Percentiles rank a stretch among this genome's conserved stretches.
Evolutionary conservation across 192 early-diverging fungal species (phyloP).

Genomic region (Rhizophlyctis rosea): DNA sequence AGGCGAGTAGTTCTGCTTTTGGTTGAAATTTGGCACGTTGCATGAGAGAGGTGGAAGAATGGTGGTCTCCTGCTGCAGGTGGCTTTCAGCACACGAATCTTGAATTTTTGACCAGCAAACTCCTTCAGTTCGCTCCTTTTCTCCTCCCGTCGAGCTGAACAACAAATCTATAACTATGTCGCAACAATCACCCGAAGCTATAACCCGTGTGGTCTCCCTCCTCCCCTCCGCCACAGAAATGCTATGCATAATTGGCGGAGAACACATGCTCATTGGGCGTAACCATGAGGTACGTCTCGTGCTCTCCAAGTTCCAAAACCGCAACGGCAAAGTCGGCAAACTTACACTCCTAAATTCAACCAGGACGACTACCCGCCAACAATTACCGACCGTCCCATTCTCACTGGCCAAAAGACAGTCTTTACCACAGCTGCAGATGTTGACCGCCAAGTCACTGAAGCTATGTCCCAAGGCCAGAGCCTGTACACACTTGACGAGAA

Average conservation of each 20-base stretch:
- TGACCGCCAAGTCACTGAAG: slow-evolving; percentile 42
- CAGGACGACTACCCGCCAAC: slow-evolving; percentile 44
- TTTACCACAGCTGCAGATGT: slow-evolving; percentile 46
- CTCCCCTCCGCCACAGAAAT: slow-evolving; percentile 48
- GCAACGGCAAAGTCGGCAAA: background rate
- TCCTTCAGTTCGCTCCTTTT: no score
- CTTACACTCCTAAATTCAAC: slow-evolving; percentile 1
- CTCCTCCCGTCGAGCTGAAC: no score
- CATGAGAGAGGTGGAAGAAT: no score
- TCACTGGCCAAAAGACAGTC: slow-evolving; percentile 47
- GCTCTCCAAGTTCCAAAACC: background rate
- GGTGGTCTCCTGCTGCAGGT: no score
- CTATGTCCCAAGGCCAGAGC: slow-evolving; percentile 36
- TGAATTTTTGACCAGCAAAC: no score
- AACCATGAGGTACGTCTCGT: slow-evolving; percentile 32
- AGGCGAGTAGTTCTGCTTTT: no score
- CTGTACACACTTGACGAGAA: slow-evolving; percentile 48
- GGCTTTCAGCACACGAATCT: no score
- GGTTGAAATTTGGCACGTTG: no score
- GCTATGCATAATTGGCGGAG: slow-evolving; percentile 37
- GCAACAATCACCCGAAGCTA: no score
- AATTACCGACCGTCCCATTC: slow-evolving; percentile 40
- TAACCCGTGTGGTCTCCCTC: slow-evolving; percentile 29
- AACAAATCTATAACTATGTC: no score
- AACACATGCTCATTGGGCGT: slow-evolving; percentile 38